phyloP scores from a whole-genome alignment of 768 basidiomycete genomes.

The Scleroderma citrinum region DNA sequence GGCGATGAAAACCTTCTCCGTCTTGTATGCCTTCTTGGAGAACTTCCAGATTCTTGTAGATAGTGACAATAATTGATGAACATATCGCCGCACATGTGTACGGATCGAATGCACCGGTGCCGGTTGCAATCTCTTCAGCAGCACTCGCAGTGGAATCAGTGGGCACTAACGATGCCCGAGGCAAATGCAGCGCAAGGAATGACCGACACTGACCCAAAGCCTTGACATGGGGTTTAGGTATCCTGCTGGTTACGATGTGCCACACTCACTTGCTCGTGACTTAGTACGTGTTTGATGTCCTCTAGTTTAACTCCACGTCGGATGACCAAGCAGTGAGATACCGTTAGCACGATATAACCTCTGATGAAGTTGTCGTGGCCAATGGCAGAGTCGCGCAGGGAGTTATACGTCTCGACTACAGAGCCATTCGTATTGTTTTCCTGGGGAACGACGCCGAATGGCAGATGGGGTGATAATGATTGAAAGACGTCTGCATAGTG shows the following conservation, averaged over 20 bases:
- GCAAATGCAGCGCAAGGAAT: slow-evolving; percentile 51
- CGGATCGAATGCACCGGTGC: slow-evolving; percentile 35
- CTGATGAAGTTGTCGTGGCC: slow-evolving; percentile 45
- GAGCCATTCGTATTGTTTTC: slow-evolving; percentile 74
- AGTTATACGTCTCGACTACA: slow-evolving; percentile 71
- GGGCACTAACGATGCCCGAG: slow-evolving; percentile 45
- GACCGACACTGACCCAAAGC: slow-evolving; percentile 74
- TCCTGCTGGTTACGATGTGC: background rate
- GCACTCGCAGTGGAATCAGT: slow-evolving; percentile 72
- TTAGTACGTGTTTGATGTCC: slow-evolving; percentile 55
- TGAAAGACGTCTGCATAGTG: slow-evolving; percentile 49
- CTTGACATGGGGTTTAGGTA: slow-evolving; percentile 30
- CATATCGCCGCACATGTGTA: slow-evolving; percentile 66
- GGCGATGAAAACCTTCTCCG: slow-evolving; percentile 18
- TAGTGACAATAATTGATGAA: slow-evolving; percentile 53
- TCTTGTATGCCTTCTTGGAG: slow-evolving; percentile 63
- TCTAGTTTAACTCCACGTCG: slow-evolving; percentile 49
- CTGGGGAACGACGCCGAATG: slow-evolving; percentile 67
- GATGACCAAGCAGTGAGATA: slow-evolving; percentile 68
- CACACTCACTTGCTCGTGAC: slow-evolving; percentile 68
- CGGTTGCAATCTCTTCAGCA: slow-evolving; percentile 37
- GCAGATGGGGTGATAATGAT: slow-evolving; percentile 37
- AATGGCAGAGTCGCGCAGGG: slow-evolving; percentile 39
- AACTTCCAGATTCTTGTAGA: slow-evolving; percentile 60
- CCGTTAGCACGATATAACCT: slow-evolving; percentile 52